Base-by-base conservation (phyloP, 495 filamentous ascomycete genomes). In the Viridothelium virens region DNA sequence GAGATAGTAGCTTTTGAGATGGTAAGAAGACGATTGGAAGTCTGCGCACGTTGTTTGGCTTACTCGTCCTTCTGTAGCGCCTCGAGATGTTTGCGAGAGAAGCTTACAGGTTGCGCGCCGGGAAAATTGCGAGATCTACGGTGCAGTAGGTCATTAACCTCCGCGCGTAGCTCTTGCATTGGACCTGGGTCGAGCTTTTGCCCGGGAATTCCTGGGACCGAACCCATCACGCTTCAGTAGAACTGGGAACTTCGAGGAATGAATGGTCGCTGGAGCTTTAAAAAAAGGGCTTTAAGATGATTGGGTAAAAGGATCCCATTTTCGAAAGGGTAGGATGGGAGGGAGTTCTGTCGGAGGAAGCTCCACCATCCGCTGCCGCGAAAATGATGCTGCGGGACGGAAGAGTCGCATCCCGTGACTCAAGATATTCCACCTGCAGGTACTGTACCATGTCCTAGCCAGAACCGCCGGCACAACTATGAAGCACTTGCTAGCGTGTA, bases 81-180 rank as follows among this genome's bases (percentile, higher is more conserved):
- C 1, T 84, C 75, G 3, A 96, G 74, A 73, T 98, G 94, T 66
- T 83, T 80, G 33, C 86, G 77, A 61, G 89, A 82, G 74, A 98
- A 97, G 71, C 89, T 92, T 64, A 98, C 91, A 12, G 94, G 94
- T 76, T 98, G 94, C 61, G 94, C 93, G 69, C 94, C 94, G 2
- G 94, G 94, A 67, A 98, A 98, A 66, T 74, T 80, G 36, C 78
- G 74, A 56, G 81, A 83, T 64, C 78, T 83, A 67, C 91, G 84
- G 36, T 85, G 82, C 3, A 98, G 85, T 44, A 98, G 81, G 11
- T 77, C 67, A 25, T 91, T 89, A 56, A 98, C 91, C 74, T 59
- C 53, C 31, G n/a, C 31, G 31, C 53, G 53, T 36, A 59, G 53
- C 31, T 59, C 53, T 36, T 36, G 25, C 53, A 59, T 59, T 2